Conservation (phyloP, 306 rosid genomes). For the Neltuma alba region DNA sequence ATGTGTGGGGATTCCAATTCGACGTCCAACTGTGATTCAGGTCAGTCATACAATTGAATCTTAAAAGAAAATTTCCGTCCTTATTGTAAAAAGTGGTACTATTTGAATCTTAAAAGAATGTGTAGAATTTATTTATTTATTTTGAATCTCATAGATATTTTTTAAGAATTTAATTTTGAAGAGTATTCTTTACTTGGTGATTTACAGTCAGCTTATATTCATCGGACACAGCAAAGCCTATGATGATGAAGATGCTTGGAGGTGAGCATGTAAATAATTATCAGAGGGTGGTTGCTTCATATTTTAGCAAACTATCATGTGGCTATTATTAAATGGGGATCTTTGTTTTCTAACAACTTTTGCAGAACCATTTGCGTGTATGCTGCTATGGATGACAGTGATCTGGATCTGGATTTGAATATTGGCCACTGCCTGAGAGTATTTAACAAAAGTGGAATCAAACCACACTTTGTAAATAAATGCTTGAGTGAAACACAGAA, state of each 20-base stretch:
- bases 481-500: slow-evolving; percentile 20
- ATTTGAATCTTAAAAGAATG: not conserved
- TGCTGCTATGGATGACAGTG: slow-evolving; percentile 45
- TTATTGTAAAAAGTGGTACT: too few species aligned
- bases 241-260: slow-evolving; percentile 32
- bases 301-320: not conserved
- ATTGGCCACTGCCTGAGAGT: not conserved
- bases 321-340: not conserved
- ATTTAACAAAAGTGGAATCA: not conserved
- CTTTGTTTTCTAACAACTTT: slow-evolving; percentile 12
- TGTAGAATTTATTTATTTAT: too few species aligned
- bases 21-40: slow-evolving; percentile 85
- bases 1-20: slow-evolving; percentile 81
- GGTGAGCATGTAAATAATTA: slow-evolving; percentile 31
- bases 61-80: too few species aligned
- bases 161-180: not conserved
- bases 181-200: not conserved
- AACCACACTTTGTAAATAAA: slow-evolving; percentile 30
- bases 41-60: slow-evolving; percentile 23
- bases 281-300: not conserved
- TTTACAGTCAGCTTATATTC: slow-evolving; percentile 55
- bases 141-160: fast-evolving
- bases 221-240: slow-evolving; percentile 43
- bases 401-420: slow-evolving; percentile 8
- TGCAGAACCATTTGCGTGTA: slow-evolving; percentile 48